phyloP scores from a whole-genome alignment of 768 basidiomycete genomes.

The Roridomyces roridus region DNA sequence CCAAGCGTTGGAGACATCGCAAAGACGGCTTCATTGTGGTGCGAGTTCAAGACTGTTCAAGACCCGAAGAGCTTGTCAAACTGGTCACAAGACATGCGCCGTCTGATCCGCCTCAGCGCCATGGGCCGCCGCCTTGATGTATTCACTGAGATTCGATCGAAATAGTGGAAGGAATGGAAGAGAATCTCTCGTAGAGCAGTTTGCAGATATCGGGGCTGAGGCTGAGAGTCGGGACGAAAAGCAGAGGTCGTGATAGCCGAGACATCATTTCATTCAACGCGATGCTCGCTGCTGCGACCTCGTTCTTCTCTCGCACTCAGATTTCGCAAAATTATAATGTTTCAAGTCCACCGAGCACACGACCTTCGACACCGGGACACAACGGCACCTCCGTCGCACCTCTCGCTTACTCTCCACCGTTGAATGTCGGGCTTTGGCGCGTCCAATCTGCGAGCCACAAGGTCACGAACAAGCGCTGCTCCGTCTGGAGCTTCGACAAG shows the following conservation, averaged over 20 bases:
- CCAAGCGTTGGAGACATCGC: conserved; percentile 43
- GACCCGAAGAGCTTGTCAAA: neutral
- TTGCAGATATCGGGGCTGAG: too few species aligned
- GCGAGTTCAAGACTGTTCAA: neutral
- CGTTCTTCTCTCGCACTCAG: conserved; percentile 81
- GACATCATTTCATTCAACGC: neutral
- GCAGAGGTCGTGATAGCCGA: neutral
- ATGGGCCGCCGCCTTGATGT: too few species aligned
- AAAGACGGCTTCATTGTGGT: conserved; percentile 57
- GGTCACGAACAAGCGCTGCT: conserved; percentile 87
- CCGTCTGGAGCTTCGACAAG: conserved; percentile 94
- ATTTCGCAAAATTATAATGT: conserved; percentile 84
- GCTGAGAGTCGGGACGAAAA: too few species aligned
- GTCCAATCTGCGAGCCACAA: conserved; percentile 89
- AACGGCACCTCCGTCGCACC: conserved; percentile 41
- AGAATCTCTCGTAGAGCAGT: too few species aligned
- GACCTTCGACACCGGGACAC: conserved; percentile 56
- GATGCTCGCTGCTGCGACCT: conserved; percentile 85
- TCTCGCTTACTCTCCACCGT: conserved; percentile 53
- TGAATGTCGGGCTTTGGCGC: conserved; percentile 86
- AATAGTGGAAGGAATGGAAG: too few species aligned
- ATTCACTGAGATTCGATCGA: too few species aligned
- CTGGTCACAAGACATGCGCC: neutral
- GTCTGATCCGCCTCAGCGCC: neutral
- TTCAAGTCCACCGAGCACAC: conserved; percentile 44